A percentile compares a stretch with the other conserved stretches of the same genome.
Evolutionary conservation across 345 rosid species (phyloP).

Genomic region (Triadica sebifera): DNA sequence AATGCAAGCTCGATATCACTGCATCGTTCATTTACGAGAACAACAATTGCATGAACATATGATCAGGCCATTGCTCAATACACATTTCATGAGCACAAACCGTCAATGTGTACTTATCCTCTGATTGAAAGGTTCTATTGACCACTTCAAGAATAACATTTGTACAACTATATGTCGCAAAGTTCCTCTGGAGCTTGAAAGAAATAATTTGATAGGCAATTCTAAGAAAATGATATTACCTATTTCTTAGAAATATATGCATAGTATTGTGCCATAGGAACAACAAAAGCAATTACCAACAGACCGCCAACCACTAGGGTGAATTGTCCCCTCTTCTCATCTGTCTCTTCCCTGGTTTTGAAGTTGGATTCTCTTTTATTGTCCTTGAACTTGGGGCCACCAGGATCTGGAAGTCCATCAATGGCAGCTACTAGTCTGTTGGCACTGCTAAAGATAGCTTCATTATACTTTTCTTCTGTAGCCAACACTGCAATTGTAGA

Average conservation of each 20-base stretch:
- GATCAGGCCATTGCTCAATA: slow-evolving; percentile 3
- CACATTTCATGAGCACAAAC: slow-evolving; percentile 4
- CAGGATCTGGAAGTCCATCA: slow-evolving; percentile 93
- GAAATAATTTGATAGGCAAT: slow-evolving; percentile 18
- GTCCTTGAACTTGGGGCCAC: slow-evolving; percentile 70
- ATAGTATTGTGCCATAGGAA: slow-evolving; percentile 96
- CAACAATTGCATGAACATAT: neutral
- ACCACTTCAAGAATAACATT: slow-evolving; percentile 26
- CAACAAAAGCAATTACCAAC: slow-evolving; percentile 86
- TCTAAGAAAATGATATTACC: slow-evolving; percentile 10
- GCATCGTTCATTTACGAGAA: too few relatives aligned
- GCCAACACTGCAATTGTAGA: slow-evolving; percentile 67
- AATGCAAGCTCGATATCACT: neutral
- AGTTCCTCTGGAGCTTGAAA: slow-evolving; percentile 2
- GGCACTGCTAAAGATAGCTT: slow-evolving; percentile 78
- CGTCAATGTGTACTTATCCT: slow-evolving; percentile 15
- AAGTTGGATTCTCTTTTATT: slow-evolving; percentile 87
- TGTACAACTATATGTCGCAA: slow-evolving; percentile 31
- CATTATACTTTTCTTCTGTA: slow-evolving; percentile 93
- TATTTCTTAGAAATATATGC: slow-evolving; percentile 88
- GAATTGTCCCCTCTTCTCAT: slow-evolving; percentile 94
- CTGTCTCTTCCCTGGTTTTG: slow-evolving; percentile 85
- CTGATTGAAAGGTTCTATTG: slow-evolving; percentile 27
- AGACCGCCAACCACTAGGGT: slow-evolving; percentile 91
- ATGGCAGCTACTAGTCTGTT: slow-evolving; percentile 87